phyloP scores from a whole-genome alignment of 2,329 filamentous ascomycete species.

The Albifimbria verrucaria region DNA sequence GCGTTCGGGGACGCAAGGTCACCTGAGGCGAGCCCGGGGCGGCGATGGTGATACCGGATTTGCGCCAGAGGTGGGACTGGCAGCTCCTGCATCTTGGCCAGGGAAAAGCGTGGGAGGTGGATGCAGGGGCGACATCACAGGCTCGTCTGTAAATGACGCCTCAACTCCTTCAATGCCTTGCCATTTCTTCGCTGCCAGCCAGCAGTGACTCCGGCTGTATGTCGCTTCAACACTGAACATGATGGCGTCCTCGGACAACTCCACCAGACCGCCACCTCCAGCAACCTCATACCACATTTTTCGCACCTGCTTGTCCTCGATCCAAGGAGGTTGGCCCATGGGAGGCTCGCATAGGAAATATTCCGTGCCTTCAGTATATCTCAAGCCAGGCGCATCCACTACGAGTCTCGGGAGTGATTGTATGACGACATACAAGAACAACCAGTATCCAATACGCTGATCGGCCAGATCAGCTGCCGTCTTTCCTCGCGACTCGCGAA shows the following conservation, averaged over 20 bases:
- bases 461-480: constrained; percentile 66
- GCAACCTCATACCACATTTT: constrained; percentile 75
- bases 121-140: constrained; percentile 33
- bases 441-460: constrained; percentile 72
- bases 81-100: constrained; percentile 21
- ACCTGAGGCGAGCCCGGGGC: constrained; percentile 20
- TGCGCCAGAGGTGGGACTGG: constrained; percentile 14
- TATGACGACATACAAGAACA: constrained; percentile 76
- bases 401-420: constrained; percentile 77
- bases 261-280: constrained; percentile 56
- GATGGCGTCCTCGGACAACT: constrained; percentile 57
- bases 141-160: constrained; percentile 23
- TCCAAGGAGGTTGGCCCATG: constrained; percentile 70
- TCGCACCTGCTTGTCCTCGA: constrained; percentile 59
- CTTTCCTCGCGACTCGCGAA: constrained; percentile 62
- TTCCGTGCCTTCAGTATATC: constrained; percentile 68
- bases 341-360: constrained; percentile 80
- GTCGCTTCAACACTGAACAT: constrained; percentile 60
- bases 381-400: constrained; percentile 68
- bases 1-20: constrained; percentile 34
- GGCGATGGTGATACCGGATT: constrained; percentile 23
- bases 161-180: constrained; percentile 31
- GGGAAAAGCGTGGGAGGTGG: constrained; percentile 35
- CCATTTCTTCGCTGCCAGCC: constrained; percentile 51
- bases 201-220: constrained; percentile 56